Base-by-base conservation (phyloP, 768 basidiomycete genomes). In the Pleurotus salmoneostramineus region DNA sequence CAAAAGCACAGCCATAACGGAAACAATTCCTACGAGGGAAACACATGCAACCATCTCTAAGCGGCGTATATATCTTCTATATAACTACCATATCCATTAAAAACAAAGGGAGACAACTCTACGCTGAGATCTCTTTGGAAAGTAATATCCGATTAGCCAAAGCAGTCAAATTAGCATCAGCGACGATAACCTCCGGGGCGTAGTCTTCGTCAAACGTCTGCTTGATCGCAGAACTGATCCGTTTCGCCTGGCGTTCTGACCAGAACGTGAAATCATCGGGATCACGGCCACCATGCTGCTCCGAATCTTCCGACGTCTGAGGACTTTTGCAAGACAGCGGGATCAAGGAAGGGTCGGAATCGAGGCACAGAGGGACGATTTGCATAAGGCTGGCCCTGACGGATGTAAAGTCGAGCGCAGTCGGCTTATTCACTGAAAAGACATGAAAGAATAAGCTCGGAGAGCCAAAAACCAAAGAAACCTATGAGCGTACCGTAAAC, bases 201-300 rank as follows among this genome's bases (percentile, higher is more conserved):
- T 94, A 88, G 66, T 98, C 95, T 42, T 98, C 89, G 27, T 80
- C 84, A 71, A 97, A 98, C 33, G 88, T 83, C 68, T 92, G 83
- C 63, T 90, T 76, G 58, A 96, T 85, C 31, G 85, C 87, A 15
- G 76, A 72, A 52, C 88, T 89, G 63, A 99, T 98, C 56, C 93
- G 83, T 72, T 87, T 89, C 57, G 96, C 97, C 70, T 99, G 96
- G 44, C 78, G 76, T 64, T 90, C 88, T 1, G 88, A 88, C 93
- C 95, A 96, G 74, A 99, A 94, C 47, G 84, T 82, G 71, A 99
- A 98, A 72, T 98, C 95, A 66, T 98, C 95, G 1, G 87, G 84
- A 65, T 95, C 91, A 46, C 79, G 83, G 36, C 73, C 71, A 43
- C 81, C 77, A 12, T 71, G 68, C 40, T 72, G 70, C 31, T 65